phyloP scores from a whole-genome alignment of 495 filamentous ascomycete genomes.

The Penicillium soppii region DNA sequence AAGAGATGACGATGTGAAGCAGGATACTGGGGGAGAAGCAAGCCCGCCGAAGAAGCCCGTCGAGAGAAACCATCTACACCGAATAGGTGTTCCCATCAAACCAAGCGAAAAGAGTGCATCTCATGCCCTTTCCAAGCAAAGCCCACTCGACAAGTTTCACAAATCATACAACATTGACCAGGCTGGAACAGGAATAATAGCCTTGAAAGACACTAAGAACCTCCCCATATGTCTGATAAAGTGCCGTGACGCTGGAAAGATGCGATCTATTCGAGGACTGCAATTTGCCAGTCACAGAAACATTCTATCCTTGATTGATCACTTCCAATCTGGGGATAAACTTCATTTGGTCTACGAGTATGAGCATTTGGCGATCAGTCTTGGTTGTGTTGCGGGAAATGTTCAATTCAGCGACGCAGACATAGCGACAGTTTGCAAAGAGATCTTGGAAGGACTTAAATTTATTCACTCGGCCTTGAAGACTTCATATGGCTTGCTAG shows the following conservation, averaged over 20 bases:
- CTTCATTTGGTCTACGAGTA: conserved; percentile 13
- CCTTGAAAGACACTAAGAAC: not conserved
- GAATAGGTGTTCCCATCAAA: no score
- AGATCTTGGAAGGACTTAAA: conserved; percentile 9
- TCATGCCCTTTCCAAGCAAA: no score
- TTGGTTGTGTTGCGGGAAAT: conserved; percentile 2
- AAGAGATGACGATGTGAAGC: no score
- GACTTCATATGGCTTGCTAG: conserved; percentile 4
- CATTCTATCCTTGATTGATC: conserved; percentile 5
- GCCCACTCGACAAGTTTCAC: not conserved
- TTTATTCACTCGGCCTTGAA: conserved; percentile 6
- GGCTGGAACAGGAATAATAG: not conserved
- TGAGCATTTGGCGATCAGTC: conserved; percentile 9
- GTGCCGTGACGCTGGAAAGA: not conserved
- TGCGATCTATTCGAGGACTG: not conserved
- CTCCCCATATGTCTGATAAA: not conserved
- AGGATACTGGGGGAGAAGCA: no score
- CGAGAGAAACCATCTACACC: no score
- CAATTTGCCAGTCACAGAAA: not conserved
- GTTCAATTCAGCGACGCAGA: conserved; percentile 14
- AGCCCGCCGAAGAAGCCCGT: no score
- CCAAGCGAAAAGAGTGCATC: no score
- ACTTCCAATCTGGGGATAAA: not conserved
- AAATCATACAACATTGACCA: not conserved
- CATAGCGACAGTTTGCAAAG: conserved; percentile 11